Percentiles rank a stretch among this genome's conserved stretches.
phyloP scores from a whole-genome alignment of 805 yeast species.

The Kuraishia hungarica region DNA sequence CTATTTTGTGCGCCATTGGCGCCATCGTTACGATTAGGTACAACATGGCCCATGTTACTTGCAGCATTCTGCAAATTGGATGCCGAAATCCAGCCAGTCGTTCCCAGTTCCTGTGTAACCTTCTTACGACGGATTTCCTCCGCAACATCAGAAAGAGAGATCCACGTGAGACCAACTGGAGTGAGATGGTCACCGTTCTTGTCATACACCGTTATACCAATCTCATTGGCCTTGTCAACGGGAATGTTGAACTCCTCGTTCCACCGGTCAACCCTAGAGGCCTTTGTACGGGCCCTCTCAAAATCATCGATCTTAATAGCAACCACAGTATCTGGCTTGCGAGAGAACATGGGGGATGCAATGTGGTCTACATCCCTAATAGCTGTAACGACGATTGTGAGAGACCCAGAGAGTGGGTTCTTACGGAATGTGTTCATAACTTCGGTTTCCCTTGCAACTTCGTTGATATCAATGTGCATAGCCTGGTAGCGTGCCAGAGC shows the following conservation, averaged over 20 bases:
- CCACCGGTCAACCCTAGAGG: slow-evolving; percentile 73
- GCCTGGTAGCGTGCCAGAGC: slow-evolving; percentile 84
- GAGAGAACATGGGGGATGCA: slow-evolving; percentile 71
- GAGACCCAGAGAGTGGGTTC: slow-evolving; percentile 75
- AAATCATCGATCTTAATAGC: slow-evolving; percentile 84
- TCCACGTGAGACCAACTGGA: slow-evolving; percentile 93
- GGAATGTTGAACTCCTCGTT: slow-evolving; percentile 72
- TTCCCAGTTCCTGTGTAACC: slow-evolving; percentile 62
- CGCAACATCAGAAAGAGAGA: slow-evolving; percentile 80
- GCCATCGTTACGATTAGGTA: background rate
- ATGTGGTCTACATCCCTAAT: slow-evolving; percentile 90
- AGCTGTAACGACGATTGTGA: slow-evolving; percentile 65
- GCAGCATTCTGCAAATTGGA: slow-evolving; percentile 31
- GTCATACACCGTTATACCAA: slow-evolving; percentile 84
- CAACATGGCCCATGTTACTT: slow-evolving; percentile 1
- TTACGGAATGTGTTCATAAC: slow-evolving; percentile 66
- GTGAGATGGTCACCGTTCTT: slow-evolving; percentile 54
- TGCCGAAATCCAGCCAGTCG: slow-evolving; percentile 86
- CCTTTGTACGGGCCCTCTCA: slow-evolving; percentile 66
- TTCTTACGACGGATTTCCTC: slow-evolving; percentile 92
- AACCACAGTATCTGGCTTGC: slow-evolving; percentile 72
- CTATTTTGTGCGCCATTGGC: background rate
- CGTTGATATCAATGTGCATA: slow-evolving; percentile 69
- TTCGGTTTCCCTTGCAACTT: slow-evolving; percentile 57
- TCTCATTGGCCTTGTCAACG: slow-evolving; percentile 87